Conservation (phyloP, 2,329 filamentous ascomycete genomes). For the Monilinia vaccinii-corymbosi region DNA sequence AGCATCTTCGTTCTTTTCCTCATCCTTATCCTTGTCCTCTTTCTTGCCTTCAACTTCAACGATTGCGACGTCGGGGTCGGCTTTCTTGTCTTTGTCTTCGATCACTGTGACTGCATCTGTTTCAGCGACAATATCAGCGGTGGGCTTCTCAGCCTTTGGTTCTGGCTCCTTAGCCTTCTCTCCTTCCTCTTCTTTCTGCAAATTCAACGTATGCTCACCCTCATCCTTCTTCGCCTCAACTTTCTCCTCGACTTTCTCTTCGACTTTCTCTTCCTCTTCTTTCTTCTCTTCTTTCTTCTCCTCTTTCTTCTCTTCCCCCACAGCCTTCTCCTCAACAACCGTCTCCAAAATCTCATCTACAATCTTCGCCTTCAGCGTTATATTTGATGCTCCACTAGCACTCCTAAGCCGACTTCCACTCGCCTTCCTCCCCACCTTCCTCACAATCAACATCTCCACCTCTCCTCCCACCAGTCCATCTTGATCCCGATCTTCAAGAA, state of each 20-base stretch:
- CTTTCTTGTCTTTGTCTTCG: neutral
- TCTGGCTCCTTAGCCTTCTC: conserved; percentile 3
- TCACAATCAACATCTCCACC: neutral
- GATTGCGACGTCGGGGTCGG: neutral
- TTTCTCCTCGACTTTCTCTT: conserved; percentile 1
- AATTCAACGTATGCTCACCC: neutral
- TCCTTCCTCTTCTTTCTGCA: neutral
- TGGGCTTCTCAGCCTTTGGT: conserved; percentile 6
- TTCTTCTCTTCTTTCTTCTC: conserved; percentile 9
- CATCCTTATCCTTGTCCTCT: neutral
- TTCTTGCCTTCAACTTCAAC: neutral
- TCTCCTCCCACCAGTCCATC: conserved; percentile 1
- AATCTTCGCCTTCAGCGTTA: neutral
- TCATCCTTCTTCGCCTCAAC: conserved; percentile 11
- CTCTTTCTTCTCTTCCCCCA: conserved; percentile 2
- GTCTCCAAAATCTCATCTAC: neutral
- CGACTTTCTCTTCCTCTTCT: neutral
- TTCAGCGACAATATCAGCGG: neutral
- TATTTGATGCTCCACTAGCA: neutral
- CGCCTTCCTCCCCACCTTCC: neutral
- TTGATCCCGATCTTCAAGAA: neutral
- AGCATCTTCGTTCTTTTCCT: neutral
- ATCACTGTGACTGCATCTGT: neutral
- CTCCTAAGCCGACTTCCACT: neutral
- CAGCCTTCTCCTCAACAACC: conserved; percentile 2